Evolutionary conservation across 1,284 basidiomycete genomes (phyloP).

Genomic region (Dichomitus squalens): DNA sequence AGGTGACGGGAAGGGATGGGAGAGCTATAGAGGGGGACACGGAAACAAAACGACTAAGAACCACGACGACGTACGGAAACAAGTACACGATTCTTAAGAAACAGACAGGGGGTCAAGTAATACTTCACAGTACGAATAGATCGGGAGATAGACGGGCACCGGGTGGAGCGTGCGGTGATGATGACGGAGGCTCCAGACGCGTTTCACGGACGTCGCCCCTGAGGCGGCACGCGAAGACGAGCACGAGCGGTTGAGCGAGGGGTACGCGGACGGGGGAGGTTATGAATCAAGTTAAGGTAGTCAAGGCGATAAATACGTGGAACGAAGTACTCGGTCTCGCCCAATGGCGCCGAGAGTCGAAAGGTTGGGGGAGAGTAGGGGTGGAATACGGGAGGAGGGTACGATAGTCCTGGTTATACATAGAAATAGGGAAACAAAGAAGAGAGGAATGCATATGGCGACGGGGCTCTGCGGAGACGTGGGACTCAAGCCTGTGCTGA

Average conservation of each 20-base stretch:
- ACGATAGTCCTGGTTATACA: conserved; percentile 19
- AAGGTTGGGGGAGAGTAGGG: background rate
- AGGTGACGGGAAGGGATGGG: background rate
- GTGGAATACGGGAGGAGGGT: conserved; percentile 14
- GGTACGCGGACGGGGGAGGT: background rate
- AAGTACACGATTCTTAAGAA: conserved; percentile 14
- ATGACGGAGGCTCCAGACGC: background rate
- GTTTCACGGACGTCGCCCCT: background rate
- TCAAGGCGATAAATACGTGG: conserved; percentile 23
- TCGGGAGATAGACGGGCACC: background rate
- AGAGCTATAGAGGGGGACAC: conserved; percentile 3
- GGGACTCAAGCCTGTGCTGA: conserved; percentile 15
- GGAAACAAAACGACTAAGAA: background rate
- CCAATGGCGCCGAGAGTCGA: background rate
- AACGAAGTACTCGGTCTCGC: conserved; percentile 4
- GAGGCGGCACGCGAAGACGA: background rate
- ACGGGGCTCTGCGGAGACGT: conserved; percentile 6
- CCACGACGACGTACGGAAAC: conserved; percentile 4
- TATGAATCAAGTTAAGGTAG: conserved; percentile 18
- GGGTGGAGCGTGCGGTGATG: background rate
- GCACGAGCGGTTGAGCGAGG: background rate
- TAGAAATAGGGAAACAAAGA: conserved; percentile 5
- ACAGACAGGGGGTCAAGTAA: conserved; percentile 3
- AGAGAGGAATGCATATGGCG: conserved; percentile 14
- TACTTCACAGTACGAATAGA: conserved; percentile 20